Evolutionary conservation across 768 basidiomycete species (phyloP).

Genomic region (Lactifluus subvellereus): DNA sequence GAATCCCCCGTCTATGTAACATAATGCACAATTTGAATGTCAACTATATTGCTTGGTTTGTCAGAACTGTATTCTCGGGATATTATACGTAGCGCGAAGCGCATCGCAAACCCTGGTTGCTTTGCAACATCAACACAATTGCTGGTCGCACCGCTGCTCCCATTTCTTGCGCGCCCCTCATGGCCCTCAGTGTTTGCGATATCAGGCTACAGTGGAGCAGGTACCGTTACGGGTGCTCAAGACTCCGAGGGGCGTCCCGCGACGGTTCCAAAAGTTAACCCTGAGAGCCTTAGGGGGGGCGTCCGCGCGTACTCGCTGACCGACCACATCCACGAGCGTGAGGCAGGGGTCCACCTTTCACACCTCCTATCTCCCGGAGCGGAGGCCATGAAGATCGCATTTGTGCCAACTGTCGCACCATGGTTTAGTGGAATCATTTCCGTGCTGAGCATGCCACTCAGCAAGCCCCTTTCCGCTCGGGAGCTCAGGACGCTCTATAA

Average conservation of each 20-base stretch:
- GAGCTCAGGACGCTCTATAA: conserved; percentile 73
- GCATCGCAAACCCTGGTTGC: conserved; percentile 97
- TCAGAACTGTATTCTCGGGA: conserved; percentile 84
- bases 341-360: conserved; percentile 81
- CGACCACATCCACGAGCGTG: conserved; percentile 98
- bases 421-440: conserved; percentile 98
- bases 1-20: conserved; percentile 43
- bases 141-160: conserved; percentile 82
- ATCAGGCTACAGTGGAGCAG: conserved; percentile 94
- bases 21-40: conserved; percentile 30
- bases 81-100: conserved; percentile 59
- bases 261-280: conserved; percentile 75
- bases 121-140: conserved; percentile 93
- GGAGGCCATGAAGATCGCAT: conserved; percentile 56
- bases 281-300: conserved; percentile 68
- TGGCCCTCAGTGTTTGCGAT: conserved; percentile 86
- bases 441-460: conserved; percentile 77
- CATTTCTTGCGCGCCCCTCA: conserved; percentile 51
- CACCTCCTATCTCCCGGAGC: conserved; percentile 40
- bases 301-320: conserved; percentile 86
- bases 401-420: conserved; percentile 80
- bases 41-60: conserved; percentile 30
- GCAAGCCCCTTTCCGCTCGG: conserved; percentile 55
- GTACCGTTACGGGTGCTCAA: conserved; percentile 65
- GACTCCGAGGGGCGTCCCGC: conserved; percentile 64